These are phyloP conservation scores for Malassezia psittaci DNA, from an alignment of 1,284 basidiomycete genomes.

Conservation along the genomic window DNA sequence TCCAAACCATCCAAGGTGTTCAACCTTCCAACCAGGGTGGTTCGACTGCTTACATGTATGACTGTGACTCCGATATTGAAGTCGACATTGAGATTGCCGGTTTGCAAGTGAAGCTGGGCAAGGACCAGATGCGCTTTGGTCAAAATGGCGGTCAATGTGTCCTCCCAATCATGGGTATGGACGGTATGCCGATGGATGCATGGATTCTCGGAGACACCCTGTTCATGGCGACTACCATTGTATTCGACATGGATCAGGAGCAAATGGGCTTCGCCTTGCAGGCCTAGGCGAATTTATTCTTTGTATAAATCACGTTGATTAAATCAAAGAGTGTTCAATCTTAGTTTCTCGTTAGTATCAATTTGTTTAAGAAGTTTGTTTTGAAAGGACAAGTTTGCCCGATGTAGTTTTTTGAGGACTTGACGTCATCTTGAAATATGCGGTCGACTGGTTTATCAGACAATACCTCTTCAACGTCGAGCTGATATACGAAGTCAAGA, in stretches of 20 bases:
- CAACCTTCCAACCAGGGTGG: conserved; percentile 31
- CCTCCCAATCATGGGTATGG: conserved; percentile 41
- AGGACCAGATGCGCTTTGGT: conserved; percentile 26
- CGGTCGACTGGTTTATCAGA: no score
- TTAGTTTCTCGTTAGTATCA: background rate
- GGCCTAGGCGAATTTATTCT: background rate
- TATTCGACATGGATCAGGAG: conserved; percentile 49
- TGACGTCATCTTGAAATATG: no score
- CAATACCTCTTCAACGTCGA: no score
- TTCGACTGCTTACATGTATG: conserved; percentile 42
- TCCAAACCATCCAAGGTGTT: conserved; percentile 50
- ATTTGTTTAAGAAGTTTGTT: background rate
- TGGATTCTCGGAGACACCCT: conserved; percentile 50
- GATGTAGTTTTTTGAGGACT: no score
- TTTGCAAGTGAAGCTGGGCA: conserved; percentile 24
- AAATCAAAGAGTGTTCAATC: background rate
- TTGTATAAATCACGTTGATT: background rate
- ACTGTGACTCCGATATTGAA: conserved; percentile 34
- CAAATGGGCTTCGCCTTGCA: conserved; percentile 49
- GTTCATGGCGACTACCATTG: conserved; percentile 39
- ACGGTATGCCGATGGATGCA: conserved; percentile 36
- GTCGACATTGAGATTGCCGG: conserved; percentile 47
- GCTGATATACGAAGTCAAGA: no score
- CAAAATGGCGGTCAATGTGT: conserved; percentile 30
- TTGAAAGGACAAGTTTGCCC: background rate